Conservation (phyloP, 2,329 filamentous ascomycete genomes). For the Colletotrichum simmondsii region DNA sequence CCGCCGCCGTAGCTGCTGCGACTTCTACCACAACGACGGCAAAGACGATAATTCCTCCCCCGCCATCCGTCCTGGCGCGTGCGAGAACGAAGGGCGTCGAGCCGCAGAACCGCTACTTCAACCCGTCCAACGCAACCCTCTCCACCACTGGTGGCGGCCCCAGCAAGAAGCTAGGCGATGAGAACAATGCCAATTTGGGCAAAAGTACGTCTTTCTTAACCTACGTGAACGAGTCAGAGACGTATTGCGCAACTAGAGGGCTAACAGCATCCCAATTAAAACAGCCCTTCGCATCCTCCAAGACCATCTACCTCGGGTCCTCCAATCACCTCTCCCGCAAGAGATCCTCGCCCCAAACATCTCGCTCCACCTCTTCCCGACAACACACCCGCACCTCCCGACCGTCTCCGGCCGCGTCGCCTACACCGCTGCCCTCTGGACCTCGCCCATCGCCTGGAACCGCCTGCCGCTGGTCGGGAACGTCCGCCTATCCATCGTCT, state of each 20-base stretch:
- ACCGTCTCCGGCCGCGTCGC: slow-evolving; percentile 91
- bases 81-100: not conserved
- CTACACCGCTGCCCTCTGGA: slow-evolving; percentile 92
- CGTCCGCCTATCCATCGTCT: slow-evolving; percentile 86
- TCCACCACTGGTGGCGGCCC: slow-evolving; percentile 12
- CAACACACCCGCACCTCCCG: slow-evolving; percentile 88
- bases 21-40: not conserved
- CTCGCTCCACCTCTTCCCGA: slow-evolving; percentile 76
- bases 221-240: not conserved
- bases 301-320: slow-evolving; percentile 73
- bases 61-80: slow-evolving; percentile 10
- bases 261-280: slow-evolving; percentile 2
- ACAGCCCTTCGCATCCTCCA: slow-evolving; percentile 73
- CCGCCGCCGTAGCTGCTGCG: not conserved
- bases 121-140: slow-evolving; percentile 23
- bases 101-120: slow-evolving; percentile 31
- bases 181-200: slow-evolving; percentile 72
- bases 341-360: slow-evolving; percentile 82
- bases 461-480: slow-evolving; percentile 91
- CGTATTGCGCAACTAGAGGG: not conserved
- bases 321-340: slow-evolving; percentile 75
- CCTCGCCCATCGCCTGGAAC: slow-evolving; percentile 95
- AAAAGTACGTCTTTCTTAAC: slow-evolving; percentile 59
- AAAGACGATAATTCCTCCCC: not conserved
- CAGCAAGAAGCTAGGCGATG: slow-evolving; percentile 54